phyloP scores from a whole-genome alignment of 2,329 filamentous ascomycete genomes.

The Aspergillus jensenii region DNA sequence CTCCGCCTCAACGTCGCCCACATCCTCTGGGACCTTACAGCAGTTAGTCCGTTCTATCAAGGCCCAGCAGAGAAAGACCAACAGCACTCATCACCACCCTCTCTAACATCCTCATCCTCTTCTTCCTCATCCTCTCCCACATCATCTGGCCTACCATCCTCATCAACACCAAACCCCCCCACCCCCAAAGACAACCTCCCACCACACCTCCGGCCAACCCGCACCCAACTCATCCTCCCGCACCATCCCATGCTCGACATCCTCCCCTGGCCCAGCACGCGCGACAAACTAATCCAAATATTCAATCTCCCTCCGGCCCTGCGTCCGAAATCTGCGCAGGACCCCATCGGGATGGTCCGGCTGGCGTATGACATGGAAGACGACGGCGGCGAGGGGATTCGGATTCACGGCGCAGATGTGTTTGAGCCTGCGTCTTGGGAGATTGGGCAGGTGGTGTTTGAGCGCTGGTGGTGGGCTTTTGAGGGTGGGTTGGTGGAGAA shows the following conservation, averaged over 20 bases:
- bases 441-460: conserved; percentile 58
- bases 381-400: conserved; percentile 49
- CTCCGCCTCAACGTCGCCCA: conserved; percentile 45
- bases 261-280: conserved; percentile 57
- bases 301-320: conserved; percentile 50
- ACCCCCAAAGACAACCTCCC: conserved; percentile 38
- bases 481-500: conserved; percentile 54
- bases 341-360: conserved; percentile 50
- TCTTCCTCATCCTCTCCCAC: background rate
- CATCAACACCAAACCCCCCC: background rate
- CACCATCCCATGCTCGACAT: conserved; percentile 61
- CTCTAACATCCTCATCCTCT: conserved; percentile 6
- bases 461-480: conserved; percentile 62
- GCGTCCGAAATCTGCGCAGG: conserved; percentile 50
- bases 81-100: conserved; percentile 3
- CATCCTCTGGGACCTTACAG: conserved; percentile 48
- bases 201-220: conserved; percentile 51
- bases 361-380: conserved; percentile 61
- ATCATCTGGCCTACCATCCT: background rate
- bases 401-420: conserved; percentile 53
- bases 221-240: conserved; percentile 49
- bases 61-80: background rate
- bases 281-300: conserved; percentile 55
- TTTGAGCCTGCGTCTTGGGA: conserved; percentile 55
- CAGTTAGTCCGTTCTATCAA: conserved; percentile 50